Evolutionary conservation across 2,329 filamentous ascomycete species (phyloP).

Genomic region (Emergomyces pasteurianus): DNA sequence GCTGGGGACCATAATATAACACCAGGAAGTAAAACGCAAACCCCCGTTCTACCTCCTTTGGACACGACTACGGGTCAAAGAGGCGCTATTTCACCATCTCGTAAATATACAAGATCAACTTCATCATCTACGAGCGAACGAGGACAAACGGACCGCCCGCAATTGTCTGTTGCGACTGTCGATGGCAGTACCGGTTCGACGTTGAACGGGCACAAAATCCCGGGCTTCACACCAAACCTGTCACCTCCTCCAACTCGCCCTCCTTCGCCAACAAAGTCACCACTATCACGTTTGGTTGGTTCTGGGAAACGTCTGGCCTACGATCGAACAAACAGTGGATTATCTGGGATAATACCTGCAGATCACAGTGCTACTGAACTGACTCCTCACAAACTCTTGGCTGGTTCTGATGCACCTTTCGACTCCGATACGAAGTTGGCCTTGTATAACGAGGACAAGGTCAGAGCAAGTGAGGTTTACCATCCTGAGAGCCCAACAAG

Average conservation of each 20-base stretch:
- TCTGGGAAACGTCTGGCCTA: not conserved
- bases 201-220: not conserved
- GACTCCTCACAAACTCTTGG: not conserved
- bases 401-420: not conserved
- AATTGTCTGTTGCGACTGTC: not conserved
- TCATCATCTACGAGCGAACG: not conserved
- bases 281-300: not conserved
- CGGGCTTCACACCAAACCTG: not conserved
- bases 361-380: not conserved
- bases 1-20: not conserved
- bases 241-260: not conserved
- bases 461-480: not conserved
- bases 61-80: not conserved
- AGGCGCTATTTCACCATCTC: not conserved
- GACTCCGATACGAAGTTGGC: not conserved
- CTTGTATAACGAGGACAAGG: not conserved
- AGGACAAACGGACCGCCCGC: not conserved
- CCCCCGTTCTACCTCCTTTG: not conserved
- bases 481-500: conserved; percentile 10
- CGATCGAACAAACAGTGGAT: not conserved
- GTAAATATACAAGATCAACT: not conserved
- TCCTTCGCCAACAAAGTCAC: not conserved
- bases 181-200: not conserved
- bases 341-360: not conserved
- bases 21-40: not conserved